Conservation (phyloP, 495 filamentous ascomycete genomes). For the Chaetomium cochliodes region DNA sequence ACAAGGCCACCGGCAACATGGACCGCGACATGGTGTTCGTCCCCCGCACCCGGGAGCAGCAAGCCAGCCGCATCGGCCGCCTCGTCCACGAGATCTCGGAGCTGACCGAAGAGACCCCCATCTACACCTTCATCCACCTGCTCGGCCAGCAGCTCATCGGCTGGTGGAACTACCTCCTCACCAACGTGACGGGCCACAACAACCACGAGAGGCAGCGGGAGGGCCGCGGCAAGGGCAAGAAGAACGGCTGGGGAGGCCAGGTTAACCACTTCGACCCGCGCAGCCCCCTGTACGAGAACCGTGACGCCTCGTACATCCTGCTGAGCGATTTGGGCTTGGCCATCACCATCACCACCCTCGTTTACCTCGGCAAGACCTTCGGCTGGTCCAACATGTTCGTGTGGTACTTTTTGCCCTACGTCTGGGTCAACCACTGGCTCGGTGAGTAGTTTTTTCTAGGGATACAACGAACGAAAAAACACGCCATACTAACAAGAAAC, state of each 20-base stretch:
- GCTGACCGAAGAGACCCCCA: slow-evolving; percentile 90
- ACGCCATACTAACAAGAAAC: slow-evolving; percentile 28
- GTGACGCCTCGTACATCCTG: slow-evolving; percentile 77
- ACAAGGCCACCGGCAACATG: slow-evolving; percentile 93
- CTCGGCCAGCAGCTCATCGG: slow-evolving; percentile 83
- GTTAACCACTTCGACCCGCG: slow-evolving; percentile 93
- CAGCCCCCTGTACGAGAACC: slow-evolving; percentile 88
- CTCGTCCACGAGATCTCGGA: slow-evolving; percentile 77
- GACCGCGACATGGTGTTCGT: slow-evolving; percentile 98
- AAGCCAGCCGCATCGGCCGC: slow-evolving; percentile 66
- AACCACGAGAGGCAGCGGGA: slow-evolving; percentile 78
- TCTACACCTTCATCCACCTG: slow-evolving; percentile 69
- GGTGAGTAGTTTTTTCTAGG: slow-evolving; percentile 53
- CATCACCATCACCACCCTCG: slow-evolving; percentile 51
- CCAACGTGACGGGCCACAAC: slow-evolving; percentile 94
- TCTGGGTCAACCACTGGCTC: slow-evolving; percentile 99
- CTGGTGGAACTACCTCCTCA: slow-evolving; percentile 81
- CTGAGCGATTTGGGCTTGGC: slow-evolving; percentile 79
- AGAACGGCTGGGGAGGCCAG: slow-evolving; percentile 72
- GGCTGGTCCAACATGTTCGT: slow-evolving; percentile 83
- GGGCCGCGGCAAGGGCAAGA: slow-evolving; percentile 85
- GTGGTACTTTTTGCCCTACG: slow-evolving; percentile 92
- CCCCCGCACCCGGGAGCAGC: slow-evolving; percentile 76
- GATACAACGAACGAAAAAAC: neutral
- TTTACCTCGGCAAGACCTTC: slow-evolving; percentile 66